A percentile compares a stretch with the other conserved stretches of the same genome.
phyloP scores from a whole-genome alignment of 2,329 filamentous ascomycete species.

The Zymoseptoria tritici region DNA sequence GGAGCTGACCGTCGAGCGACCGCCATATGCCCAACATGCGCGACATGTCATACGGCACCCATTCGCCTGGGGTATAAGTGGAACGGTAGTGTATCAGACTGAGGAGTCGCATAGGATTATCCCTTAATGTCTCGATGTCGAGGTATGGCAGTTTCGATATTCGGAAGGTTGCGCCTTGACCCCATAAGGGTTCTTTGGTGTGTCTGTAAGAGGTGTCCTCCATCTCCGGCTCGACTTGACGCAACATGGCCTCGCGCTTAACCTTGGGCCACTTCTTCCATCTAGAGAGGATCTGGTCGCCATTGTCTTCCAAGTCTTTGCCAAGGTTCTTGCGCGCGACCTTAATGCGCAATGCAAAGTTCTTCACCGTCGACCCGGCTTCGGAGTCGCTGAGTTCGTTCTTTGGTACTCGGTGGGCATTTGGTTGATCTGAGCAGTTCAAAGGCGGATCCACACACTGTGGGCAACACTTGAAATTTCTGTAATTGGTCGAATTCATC shows the following conservation, averaged over 20 bases:
- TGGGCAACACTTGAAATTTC: too few relatives aligned
- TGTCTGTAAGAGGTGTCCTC: too few relatives aligned
- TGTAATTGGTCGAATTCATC: too few relatives aligned
- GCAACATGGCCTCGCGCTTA: neutral
- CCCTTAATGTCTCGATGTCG: neutral
- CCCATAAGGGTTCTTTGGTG: too few relatives aligned
- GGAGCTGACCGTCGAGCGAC: neutral
- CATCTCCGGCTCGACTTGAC: neutral
- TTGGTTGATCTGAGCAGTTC: too few relatives aligned
- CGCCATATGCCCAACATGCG: neutral
- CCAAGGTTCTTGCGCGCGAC: too few relatives aligned
- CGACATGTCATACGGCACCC: conserved; percentile 7
- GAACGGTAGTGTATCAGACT: conserved; percentile 9
- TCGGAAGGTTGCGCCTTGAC: too few relatives aligned
- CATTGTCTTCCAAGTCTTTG: neutral
- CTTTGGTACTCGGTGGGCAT: too few relatives aligned
- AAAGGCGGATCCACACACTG: too few relatives aligned
- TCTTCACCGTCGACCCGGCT: too few relatives aligned
- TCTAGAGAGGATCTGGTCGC: neutral
- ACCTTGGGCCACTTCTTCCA: neutral
- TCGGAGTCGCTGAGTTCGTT: too few relatives aligned
- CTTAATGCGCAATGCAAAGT: too few relatives aligned
- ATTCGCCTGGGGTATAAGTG: conserved; percentile 1
- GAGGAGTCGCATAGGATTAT: conserved; percentile 8
- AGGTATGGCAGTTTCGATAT: neutral